Evolutionary conservation across 139 green algal species (phyloP).

Genomic region (Dunaliella primolecta): DNA sequence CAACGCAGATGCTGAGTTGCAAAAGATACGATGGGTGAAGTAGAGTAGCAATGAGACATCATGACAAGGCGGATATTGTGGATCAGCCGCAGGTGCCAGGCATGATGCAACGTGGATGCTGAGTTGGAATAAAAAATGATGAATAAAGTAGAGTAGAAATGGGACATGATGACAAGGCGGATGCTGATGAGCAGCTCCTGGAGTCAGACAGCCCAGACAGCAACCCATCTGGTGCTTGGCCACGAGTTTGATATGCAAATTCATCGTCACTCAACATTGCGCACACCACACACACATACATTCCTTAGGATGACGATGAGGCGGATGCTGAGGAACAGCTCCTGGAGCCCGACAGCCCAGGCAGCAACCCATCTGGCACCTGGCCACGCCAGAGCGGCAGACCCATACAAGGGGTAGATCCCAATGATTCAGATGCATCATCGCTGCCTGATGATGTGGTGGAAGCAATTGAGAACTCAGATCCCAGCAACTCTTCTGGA

Average conservation of each 20-base stretch:
- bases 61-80: too few relatives aligned
- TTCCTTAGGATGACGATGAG: not conserved
- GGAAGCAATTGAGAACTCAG: slow-evolving; percentile 21
- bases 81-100: too few relatives aligned
- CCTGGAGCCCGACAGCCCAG: not conserved
- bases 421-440: not conserved
- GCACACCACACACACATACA: not conserved
- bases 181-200: not conserved
- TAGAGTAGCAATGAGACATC: too few relatives aligned
- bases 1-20: too few relatives aligned
- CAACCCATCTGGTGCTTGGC: not conserved
- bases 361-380: not conserved
- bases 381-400: not conserved
- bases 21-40: too few relatives aligned
- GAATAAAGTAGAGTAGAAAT: too few relatives aligned
- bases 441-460: slow-evolving; percentile 33
- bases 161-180: not conserved
- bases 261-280: too few relatives aligned
- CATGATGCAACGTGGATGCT: too few relatives aligned
- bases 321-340: not conserved
- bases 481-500: not conserved
- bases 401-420: not conserved
- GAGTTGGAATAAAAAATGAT: too few relatives aligned
- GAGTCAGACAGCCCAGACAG: not conserved
- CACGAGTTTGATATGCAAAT: too few relatives aligned